These are phyloP conservation scores for Paracoccidioides brasiliensis DNA, from an alignment of 2,329 filamentous ascomycete genomes.

Conservation along the genomic window DNA sequence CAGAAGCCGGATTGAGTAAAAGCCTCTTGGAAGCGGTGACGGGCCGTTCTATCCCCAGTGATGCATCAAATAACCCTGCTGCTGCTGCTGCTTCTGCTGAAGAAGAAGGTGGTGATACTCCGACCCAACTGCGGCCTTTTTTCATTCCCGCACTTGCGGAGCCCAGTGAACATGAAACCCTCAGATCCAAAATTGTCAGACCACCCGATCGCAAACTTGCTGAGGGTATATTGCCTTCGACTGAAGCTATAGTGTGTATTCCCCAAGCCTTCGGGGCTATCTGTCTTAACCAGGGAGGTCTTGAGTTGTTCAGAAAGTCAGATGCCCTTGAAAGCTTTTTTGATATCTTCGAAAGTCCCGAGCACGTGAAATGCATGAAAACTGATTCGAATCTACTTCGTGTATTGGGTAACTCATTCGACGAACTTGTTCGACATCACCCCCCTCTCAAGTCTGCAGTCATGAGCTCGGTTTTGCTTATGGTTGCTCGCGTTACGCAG, in stretches of 20 bases:
- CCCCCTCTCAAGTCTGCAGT: constrained; percentile 69
- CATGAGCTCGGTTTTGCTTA: constrained; percentile 71
- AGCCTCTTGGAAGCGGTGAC: constrained; percentile 74
- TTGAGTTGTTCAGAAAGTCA: constrained; percentile 76
- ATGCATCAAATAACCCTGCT: constrained; percentile 16
- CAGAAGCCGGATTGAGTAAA: constrained; percentile 81
- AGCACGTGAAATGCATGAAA: constrained; percentile 75
- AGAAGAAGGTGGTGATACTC: constrained; percentile 23
- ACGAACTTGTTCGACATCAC: constrained; percentile 90
- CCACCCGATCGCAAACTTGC: constrained; percentile 34
- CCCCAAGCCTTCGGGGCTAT: constrained; percentile 86
- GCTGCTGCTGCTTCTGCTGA: constrained; percentile 13
- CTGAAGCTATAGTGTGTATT: constrained; percentile 76
- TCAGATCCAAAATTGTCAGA: constrained; percentile 22
- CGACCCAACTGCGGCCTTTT: constrained; percentile 28
- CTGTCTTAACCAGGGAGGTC: constrained; percentile 74
- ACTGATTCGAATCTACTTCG: constrained; percentile 58
- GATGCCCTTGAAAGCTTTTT: constrained; percentile 75
- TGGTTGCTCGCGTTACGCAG: constrained; percentile 69
- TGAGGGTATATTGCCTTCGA: constrained; percentile 67
- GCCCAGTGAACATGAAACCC: constrained; percentile 13
- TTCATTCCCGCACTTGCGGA: constrained; percentile 14
- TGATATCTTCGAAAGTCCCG: constrained; percentile 89
- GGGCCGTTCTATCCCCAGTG: constrained; percentile 22
- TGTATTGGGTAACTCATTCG: constrained; percentile 70